Evolutionary conservation across 768 basidiomycete species (phyloP).

Genomic region (Hygrophorus pudorinus): DNA sequence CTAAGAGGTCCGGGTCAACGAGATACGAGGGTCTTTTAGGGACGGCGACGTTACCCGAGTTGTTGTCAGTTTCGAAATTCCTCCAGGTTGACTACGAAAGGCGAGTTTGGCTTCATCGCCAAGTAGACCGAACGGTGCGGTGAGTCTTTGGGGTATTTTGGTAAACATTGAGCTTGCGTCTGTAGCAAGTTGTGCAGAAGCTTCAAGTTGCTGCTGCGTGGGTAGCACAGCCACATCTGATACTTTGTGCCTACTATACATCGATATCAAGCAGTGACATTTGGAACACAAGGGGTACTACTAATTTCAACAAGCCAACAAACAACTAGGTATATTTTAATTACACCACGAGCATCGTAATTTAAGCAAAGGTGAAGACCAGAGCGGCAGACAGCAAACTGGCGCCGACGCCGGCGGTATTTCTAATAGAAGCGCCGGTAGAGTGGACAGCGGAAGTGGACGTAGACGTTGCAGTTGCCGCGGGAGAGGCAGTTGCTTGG

Average conservation of each 20-base stretch:
- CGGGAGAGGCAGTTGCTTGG: slow-evolving; percentile 8
- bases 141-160: slow-evolving; percentile 61
- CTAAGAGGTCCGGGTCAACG: slow-evolving; percentile 25
- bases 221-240: not conserved
- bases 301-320: not conserved
- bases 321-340: not conserved
- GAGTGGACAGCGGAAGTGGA: slow-evolving; percentile 9
- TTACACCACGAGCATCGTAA: not conserved
- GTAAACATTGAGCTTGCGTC: slow-evolving; percentile 52
- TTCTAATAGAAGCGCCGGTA: slow-evolving; percentile 3
- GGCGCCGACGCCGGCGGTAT: not conserved
- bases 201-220: not conserved
- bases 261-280: not conserved
- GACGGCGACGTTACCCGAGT: slow-evolving; percentile 47
- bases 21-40: slow-evolving; percentile 1
- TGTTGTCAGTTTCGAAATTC: slow-evolving; percentile 66
- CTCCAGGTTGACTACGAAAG: slow-evolving; percentile 75
- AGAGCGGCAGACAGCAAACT: not conserved
- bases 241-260: too few species aligned
- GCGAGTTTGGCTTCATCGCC: slow-evolving; percentile 85
- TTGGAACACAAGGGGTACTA: not conserved
- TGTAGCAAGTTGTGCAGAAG: not conserved
- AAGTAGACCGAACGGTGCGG: slow-evolving; percentile 66
- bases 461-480: slow-evolving; percentile 5
- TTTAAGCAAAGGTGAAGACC: not conserved